Percentiles rank a stretch among this genome's conserved stretches.
Evolutionary conservation across 257 asterid genomes (phyloP).

Genomic region (Craterostigma plantagineum): DNA sequence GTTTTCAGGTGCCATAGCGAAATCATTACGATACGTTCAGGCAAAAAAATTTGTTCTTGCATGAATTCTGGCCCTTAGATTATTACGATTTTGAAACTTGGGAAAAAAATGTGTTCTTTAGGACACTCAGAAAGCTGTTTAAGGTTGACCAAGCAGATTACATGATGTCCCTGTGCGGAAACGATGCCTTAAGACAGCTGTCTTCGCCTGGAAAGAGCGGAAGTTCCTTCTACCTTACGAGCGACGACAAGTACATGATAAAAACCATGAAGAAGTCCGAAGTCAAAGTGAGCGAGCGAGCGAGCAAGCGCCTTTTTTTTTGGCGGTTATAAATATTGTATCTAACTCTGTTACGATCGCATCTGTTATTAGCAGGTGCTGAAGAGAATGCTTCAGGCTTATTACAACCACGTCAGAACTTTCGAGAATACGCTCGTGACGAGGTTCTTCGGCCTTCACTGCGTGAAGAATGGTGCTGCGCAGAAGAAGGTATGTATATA

Average conservation of each 20-base stretch:
- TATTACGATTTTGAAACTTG: too few species aligned
- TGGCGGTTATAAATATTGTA: too few species aligned
- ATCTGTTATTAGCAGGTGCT: slow-evolving; percentile 39
- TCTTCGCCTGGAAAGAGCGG: slow-evolving; percentile 97
- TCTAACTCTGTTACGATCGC: too few species aligned
- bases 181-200: slow-evolving; percentile 82
- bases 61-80: too few species aligned
- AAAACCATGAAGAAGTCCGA: slow-evolving; percentile 85
- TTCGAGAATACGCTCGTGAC: slow-evolving; percentile 65
- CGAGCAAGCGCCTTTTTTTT: too few species aligned
- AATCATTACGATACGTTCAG: too few species aligned
- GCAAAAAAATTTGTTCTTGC: too few species aligned
- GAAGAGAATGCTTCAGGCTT: slow-evolving; percentile 72
- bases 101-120: slow-evolving; percentile 9
- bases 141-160: slow-evolving; percentile 90
- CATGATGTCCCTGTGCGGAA: slow-evolving; percentile 87
- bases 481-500: slow-evolving; percentile 93
- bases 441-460: slow-evolving; percentile 69
- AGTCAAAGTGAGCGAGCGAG: slow-evolving; percentile 94
- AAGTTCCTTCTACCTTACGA: slow-evolving; percentile 77
- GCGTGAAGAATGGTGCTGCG: slow-evolving; percentile 68
- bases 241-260: slow-evolving; percentile 81
- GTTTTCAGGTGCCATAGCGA: slow-evolving; percentile 69
- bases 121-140: slow-evolving; percentile 65
- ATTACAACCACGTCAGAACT: slow-evolving; percentile 60